Conservation (phyloP, 2,329 filamentous ascomycete species). For the Fusarium pininemorale region DNA sequence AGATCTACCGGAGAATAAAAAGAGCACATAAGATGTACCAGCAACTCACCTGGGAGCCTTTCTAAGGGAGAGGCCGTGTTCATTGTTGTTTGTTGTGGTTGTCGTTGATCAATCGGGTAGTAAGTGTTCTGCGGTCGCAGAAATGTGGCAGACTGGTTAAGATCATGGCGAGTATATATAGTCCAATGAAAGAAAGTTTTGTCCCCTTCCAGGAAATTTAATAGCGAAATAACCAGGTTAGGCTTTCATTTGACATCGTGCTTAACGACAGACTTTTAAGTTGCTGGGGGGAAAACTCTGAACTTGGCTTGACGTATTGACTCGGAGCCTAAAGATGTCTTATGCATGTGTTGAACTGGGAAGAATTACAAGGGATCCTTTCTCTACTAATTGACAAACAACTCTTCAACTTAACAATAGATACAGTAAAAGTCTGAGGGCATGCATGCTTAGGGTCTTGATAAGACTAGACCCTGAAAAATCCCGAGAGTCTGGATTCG, state of each 20-base stretch:
- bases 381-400: too few species aligned
- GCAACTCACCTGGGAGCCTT: neutral
- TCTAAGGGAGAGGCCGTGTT: too few species aligned
- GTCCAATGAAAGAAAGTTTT: neutral
- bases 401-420: neutral
- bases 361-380: neutral
- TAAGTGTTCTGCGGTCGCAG: neutral
- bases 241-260: neutral
- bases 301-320: neutral
- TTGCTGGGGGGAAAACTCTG: neutral
- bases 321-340: neutral
- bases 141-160: neutral
- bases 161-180: neutral
- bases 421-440: rapidly evolving
- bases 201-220: rapidly evolving
- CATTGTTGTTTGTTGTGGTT: neutral
- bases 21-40: neutral
- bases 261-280: neutral
- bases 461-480: neutral
- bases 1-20: neutral
- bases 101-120: neutral
- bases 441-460: too few species aligned
- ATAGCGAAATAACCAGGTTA: neutral
- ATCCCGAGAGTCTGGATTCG: neutral
- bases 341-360: neutral